Base-by-base conservation (phyloP, 768 basidiomycete species). In the Tulasnella calospora region DNA sequence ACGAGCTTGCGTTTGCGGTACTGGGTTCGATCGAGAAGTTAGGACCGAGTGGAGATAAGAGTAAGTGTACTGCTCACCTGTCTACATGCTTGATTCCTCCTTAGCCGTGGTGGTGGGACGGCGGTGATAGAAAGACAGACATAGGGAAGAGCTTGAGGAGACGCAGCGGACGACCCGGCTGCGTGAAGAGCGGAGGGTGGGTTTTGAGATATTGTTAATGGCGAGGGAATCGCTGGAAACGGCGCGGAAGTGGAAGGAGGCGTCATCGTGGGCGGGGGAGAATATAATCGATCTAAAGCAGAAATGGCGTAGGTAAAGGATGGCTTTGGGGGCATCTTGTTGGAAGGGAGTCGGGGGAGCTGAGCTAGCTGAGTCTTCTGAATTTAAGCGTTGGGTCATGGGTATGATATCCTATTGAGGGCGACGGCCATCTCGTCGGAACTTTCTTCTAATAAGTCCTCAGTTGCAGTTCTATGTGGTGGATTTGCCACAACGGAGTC, bases 11-110 rank as follows among this genome's bases (percentile, higher is more conserved):
- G 5, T 40, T 40, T 40, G 38, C 38, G 38, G 38, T 23, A 33
- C 92, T 89, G 38, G 91, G 89, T 84, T 92, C 94, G 71, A 93
- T 92, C 92, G n/a, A 61, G 57, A 93, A 79, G 38, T 46, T 21
- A 36, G 21, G 10, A 51, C 13, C 61, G 27, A 61, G 67, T 15
- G 17, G 30, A 30, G 38, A 69, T 9, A 40, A 33, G 33, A 76
- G 21, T 12, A 12, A 12, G 30, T 13, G 41, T 12, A 40, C 19
- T 61, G 69, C 75, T 61, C 51, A 76, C 75, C 75, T 76, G 75
- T n/a, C 67, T 57, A 38, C 75, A 76, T 30, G 57, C 75, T 47
- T 70, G 75, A 51, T 74, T 74, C 33, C 44, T 36, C 8, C 73
- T 38, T 21, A 51, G 10, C 10, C 38, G 38, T 40, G 38, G 38